These are phyloP conservation scores for Sclerotiophoma versabilis DNA, from an alignment of 2,329 filamentous ascomycete species.

Conservation along the genomic window DNA sequence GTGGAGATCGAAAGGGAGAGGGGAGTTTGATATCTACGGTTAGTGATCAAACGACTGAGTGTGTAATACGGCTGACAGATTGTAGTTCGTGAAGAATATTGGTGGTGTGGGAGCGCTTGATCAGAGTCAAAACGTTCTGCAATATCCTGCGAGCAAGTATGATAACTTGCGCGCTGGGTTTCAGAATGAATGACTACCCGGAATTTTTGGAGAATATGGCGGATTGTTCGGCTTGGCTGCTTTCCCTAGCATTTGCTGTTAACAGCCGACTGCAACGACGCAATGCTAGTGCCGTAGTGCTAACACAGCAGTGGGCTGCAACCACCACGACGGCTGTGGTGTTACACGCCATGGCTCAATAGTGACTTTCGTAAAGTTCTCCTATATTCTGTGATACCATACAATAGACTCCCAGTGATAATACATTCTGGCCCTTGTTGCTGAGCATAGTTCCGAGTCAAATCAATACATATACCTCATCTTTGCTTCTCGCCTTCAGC, in stretches of 20 bases:
- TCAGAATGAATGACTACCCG: constrained; percentile 23
- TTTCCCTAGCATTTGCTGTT: not conserved
- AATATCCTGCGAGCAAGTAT: constrained; percentile 72
- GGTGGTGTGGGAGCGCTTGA: constrained; percentile 63
- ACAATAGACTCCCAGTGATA: too few species aligned
- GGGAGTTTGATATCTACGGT: constrained; percentile 45
- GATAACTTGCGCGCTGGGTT: constrained; percentile 63
- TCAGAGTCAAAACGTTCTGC: constrained; percentile 64
- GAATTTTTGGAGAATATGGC: not conserved
- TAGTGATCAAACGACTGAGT: constrained; percentile 14
- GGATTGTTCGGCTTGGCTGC: not conserved
- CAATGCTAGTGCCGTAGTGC: too few species aligned
- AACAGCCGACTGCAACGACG: too few species aligned
- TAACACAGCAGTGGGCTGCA: too few species aligned
- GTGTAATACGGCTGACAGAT: constrained; percentile 4
- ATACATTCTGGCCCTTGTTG: too few species aligned
- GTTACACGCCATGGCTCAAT: too few species aligned
- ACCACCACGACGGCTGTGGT: too few species aligned
- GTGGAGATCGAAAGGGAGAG: constrained; percentile 39
- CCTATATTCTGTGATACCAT: too few species aligned
- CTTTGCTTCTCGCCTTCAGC: too few species aligned
- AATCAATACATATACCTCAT: too few species aligned
- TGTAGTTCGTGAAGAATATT: constrained; percentile 59
- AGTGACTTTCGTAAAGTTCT: too few species aligned
- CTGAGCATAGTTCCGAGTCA: too few species aligned